Percentiles rank a stretch among this genome's conserved stretches.
phyloP scores from a whole-genome alignment of 805 yeast species.

The Suhomyces sp. region DNA sequence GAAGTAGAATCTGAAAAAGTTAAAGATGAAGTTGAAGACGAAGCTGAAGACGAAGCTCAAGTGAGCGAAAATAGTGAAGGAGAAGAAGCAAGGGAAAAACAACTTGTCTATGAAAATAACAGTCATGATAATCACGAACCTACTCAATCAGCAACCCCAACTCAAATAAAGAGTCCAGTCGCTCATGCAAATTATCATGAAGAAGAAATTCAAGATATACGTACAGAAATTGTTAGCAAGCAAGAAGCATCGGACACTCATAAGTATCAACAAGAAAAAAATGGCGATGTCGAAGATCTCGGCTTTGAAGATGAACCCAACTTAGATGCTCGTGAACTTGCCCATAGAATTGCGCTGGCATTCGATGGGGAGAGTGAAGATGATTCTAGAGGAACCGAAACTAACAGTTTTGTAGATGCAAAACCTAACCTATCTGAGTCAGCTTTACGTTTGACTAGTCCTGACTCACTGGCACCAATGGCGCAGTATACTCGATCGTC shows the following conservation, averaged over 20 bases:
- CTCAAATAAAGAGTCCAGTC: neutral
- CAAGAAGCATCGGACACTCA: neutral
- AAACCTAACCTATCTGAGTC: neutral
- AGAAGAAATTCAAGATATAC: neutral
- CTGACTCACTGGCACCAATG: conserved; percentile 5
- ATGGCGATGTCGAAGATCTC: neutral
- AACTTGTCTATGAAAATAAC: neutral
- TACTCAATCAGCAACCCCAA: neutral
- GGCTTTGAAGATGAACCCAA: neutral
- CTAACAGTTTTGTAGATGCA: neutral
- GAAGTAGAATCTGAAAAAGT: neutral
- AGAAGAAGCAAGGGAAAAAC: neutral
- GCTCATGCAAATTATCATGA: neutral
- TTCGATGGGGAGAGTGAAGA: neutral
- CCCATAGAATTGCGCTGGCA: neutral
- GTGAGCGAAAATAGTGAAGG: neutral
- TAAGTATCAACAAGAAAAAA: neutral
- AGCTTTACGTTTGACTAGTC: neutral
- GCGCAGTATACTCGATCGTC: conserved; percentile 8
- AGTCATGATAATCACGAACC: neutral
- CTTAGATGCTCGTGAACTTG: neutral
- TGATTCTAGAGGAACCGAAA: neutral
- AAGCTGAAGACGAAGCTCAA: neutral
- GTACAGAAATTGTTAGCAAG: neutral
- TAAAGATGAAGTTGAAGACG: neutral